Conservation (phyloP, 768 basidiomycete species). For the Trichaptum fuscoviolaceum region DNA sequence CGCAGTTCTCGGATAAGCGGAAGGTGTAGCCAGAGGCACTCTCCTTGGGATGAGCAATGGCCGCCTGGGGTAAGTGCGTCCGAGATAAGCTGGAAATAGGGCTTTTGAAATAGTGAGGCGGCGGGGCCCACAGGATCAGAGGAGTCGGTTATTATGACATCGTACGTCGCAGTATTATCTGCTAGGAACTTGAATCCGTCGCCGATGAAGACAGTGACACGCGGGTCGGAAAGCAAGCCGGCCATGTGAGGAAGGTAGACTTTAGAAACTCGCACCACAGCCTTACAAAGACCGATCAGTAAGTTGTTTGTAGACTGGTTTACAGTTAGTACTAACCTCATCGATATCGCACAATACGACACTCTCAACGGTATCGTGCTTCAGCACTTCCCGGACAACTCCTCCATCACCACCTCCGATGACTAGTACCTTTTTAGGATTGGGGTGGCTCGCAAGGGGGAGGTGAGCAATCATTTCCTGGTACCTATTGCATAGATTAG, state of each 20-base stretch:
- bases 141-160: conserved; percentile 98
- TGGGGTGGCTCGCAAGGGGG: conserved; percentile 93
- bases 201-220: conserved; percentile 81
- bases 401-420: conserved; percentile 99
- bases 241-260: conserved; percentile 94
- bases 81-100: conserved; percentile 93
- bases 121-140: conserved; percentile 98
- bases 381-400: conserved; percentile 94
- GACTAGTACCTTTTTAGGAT: conserved; percentile 93
- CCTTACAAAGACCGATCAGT: conserved; percentile 37
- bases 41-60: conserved; percentile 92
- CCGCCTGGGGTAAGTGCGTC: conserved; percentile 87
- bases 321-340: conserved; percentile 49
- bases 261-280: conserved; percentile 94
- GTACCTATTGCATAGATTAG: conserved; percentile 35
- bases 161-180: conserved; percentile 82
- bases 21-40: conserved; percentile 93
- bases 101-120: conserved; percentile 89
- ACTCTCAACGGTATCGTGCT: conserved; percentile 84
- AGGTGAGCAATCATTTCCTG: conserved; percentile 99
- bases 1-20: conserved; percentile 76
- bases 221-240: conserved; percentile 66
- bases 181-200: conserved; percentile 97
- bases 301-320: background rate
- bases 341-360: conserved; percentile 98